phyloP scores from a whole-genome alignment of 768 basidiomycete species.

The Collybia sp. region DNA sequence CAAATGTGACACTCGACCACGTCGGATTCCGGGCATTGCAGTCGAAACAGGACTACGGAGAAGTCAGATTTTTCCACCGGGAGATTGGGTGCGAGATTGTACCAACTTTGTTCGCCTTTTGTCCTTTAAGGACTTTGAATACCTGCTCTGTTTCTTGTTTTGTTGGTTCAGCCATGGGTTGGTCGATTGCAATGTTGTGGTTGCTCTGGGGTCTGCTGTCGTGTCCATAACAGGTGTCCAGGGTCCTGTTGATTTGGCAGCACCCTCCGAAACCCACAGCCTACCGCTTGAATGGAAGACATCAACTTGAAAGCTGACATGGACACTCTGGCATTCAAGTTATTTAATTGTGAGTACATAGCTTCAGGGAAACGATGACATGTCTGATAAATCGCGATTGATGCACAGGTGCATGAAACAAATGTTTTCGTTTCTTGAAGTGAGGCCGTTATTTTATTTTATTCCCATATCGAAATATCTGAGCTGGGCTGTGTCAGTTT shows the following conservation, averaged over 20 bases:
- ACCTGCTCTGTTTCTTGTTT: conserved; percentile 86
- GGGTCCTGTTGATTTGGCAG: neutral
- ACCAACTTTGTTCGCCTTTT: conserved; percentile 84
- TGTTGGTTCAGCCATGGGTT: conserved; percentile 65
- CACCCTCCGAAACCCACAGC: neutral
- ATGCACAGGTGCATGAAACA: too few species aligned
- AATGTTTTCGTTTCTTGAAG: too few species aligned
- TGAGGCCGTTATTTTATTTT: too few species aligned
- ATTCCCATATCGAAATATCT: too few species aligned
- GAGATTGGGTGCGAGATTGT: neutral
- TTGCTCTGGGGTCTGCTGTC: conserved; percentile 28
- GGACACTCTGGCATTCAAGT: too few species aligned
- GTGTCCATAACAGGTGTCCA: neutral
- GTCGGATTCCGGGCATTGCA: conserved; percentile 95
- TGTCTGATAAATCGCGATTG: too few species aligned
- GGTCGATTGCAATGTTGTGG: conserved; percentile 5
- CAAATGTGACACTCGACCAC: conserved; percentile 96
- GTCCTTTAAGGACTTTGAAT: conserved; percentile 75
- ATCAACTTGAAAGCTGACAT: too few species aligned
- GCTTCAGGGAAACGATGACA: too few species aligned
- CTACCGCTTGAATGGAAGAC: neutral
- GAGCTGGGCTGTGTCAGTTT: too few species aligned
- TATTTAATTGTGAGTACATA: too few species aligned
- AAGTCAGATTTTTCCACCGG: neutral
- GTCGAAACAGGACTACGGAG: conserved; percentile 71